Percentiles rank a stretch among this genome's conserved stretches.
phyloP scores from a whole-genome alignment of 164 flowering plant genomes.

The Chimonanthus salicifolius region DNA sequence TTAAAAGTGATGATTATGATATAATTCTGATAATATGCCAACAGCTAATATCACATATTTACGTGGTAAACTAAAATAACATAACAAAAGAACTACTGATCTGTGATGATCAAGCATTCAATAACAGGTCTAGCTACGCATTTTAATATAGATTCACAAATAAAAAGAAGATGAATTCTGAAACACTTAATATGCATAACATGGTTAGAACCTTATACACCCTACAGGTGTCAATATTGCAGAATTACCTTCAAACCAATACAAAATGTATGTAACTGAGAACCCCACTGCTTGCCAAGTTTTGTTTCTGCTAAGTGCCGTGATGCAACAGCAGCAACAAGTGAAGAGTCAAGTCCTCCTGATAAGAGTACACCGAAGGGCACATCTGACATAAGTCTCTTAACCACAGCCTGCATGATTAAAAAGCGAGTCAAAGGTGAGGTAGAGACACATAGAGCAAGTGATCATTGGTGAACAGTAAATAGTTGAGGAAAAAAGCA shows the following conservation, averaged over 20 bases:
- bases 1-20: no score
- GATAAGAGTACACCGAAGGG: constrained; percentile 97
- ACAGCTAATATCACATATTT: no score
- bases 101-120: background rate
- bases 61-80: background rate
- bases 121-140: background rate
- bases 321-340: constrained; percentile 92
- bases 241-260: constrained; percentile 59
- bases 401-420: constrained; percentile 70
- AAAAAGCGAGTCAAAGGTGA: background rate
- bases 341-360: constrained; percentile 96
- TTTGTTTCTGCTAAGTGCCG: constrained; percentile 64
- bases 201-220: background rate
- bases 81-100: background rate
- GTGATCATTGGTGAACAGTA: background rate
- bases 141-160: background rate
- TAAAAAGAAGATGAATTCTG: background rate
- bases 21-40: no score
- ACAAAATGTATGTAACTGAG: constrained; percentile 86
- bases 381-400: constrained; percentile 97
- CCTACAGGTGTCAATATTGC: background rate
- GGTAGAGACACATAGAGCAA: background rate
- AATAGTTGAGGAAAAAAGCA: background rate
- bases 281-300: constrained; percentile 85
- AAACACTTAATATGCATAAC: background rate